Evolutionary conservation across 352 stramenopile species (phyloP).

Genomic region (Aphanomyces invadans): DNA sequence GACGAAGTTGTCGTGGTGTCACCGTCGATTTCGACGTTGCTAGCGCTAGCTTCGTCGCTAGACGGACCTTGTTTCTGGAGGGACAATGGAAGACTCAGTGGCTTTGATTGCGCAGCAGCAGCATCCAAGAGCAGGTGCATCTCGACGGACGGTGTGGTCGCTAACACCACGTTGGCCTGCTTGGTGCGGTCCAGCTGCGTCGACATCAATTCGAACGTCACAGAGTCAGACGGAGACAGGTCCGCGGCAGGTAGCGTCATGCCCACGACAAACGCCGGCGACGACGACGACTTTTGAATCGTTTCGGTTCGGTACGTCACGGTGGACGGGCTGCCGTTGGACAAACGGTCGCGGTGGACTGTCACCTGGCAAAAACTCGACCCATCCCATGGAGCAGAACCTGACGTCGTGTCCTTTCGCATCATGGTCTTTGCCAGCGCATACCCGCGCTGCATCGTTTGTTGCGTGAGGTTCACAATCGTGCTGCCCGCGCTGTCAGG

Average conservation of each 20-base stretch:
- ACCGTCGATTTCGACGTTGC: background rate
- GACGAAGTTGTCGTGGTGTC: background rate
- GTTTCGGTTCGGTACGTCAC: background rate
- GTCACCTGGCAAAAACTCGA: background rate
- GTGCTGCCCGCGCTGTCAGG: background rate
- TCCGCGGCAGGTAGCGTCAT: background rate
- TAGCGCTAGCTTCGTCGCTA: background rate
- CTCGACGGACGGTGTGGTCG: background rate
- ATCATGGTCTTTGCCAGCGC: slow-evolving; percentile 17
- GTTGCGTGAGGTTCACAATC: background rate
- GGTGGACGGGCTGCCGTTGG: background rate
- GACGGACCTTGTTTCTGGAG: background rate
- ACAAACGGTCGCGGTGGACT: background rate
- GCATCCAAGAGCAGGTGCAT: background rate
- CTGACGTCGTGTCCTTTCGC: background rate
- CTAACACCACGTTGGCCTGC: background rate
- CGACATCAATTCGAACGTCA: background rate
- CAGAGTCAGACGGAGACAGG: background rate
- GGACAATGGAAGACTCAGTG: background rate
- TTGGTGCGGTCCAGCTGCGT: background rate
- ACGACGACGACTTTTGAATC: background rate
- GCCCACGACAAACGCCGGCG: background rate
- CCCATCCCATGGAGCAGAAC: background rate
- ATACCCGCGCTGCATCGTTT: slow-evolving; percentile 8
- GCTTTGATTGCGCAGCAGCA: background rate